phyloP scores from a whole-genome alignment of 139 green algal genomes.

The Desmodesmus armatus region DNA sequence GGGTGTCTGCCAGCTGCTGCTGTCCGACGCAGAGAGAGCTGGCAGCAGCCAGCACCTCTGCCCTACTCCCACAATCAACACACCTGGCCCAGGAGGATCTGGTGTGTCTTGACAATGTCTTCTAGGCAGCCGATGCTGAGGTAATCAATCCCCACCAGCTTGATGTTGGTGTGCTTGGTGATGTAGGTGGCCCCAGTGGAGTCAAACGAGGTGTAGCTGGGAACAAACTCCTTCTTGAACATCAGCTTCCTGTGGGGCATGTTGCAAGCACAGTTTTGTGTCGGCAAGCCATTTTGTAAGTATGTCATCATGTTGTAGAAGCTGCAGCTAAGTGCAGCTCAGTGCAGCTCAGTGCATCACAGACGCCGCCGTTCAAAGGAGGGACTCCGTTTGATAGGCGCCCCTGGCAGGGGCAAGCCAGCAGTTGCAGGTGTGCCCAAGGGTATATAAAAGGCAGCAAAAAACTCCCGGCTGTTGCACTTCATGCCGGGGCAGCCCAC shows the following conservation, averaged over 20 bases:
- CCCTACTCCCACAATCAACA: neutral
- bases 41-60: too few species aligned
- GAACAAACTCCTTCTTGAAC: conserved; percentile 12
- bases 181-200: conserved; percentile 32
- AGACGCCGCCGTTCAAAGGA: too few species aligned
- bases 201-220: conserved; percentile 28
- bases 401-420: too few species aligned
- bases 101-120: conserved; percentile 26
- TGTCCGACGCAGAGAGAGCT: too few species aligned
- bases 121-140: conserved; percentile 39
- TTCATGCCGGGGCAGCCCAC: too few species aligned
- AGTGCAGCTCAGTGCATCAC: too few species aligned
- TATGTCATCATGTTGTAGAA: neutral
- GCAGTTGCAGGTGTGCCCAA: neutral
- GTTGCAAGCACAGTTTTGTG: neutral
- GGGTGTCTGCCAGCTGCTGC: too few species aligned
- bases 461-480: neutral
- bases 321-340: neutral
- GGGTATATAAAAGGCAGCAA: neutral
- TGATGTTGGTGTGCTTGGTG: neutral
- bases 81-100: conserved; percentile 21
- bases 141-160: conserved; percentile 47
- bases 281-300: neutral
- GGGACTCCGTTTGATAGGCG: too few species aligned
- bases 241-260: conserved; percentile 30